Conservation (phyloP, 1,284 basidiomycete species). For the Microbotryum violaceum region DNA sequence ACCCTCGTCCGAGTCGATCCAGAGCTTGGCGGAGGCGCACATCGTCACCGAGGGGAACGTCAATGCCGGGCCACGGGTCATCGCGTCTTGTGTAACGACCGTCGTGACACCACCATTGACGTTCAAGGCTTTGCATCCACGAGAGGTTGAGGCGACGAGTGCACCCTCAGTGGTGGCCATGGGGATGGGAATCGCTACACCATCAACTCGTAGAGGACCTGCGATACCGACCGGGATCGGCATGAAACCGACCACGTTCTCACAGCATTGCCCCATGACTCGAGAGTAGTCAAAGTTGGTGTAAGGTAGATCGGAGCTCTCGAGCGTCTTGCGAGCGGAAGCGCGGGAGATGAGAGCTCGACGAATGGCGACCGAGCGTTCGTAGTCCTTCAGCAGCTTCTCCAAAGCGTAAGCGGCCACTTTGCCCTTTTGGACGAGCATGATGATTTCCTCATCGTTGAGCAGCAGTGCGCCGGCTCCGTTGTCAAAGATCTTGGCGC, state of each 20-base stretch:
- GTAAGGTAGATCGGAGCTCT: conserved; percentile 75
- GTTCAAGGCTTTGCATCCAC: conserved; percentile 96
- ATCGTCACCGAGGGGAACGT: conserved; percentile 78
- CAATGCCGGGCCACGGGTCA: conserved; percentile 97
- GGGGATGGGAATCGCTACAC: conserved; percentile 76
- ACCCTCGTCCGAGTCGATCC: conserved; percentile 82
- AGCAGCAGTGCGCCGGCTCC: conserved; percentile 55
- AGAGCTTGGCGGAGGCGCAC: conserved; percentile 77
- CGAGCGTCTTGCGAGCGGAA: conserved; percentile 75
- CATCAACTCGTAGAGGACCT: conserved; percentile 89
- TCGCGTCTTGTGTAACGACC: conserved; percentile 84
- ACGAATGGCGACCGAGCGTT: conserved; percentile 79
- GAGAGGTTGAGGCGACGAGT: conserved; percentile 91
- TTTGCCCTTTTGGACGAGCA: conserved; percentile 85
- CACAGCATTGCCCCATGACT: conserved; percentile 95
- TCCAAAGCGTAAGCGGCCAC: conserved; percentile 89
- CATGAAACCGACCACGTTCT: conserved; percentile 97
- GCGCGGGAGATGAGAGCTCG: conserved; percentile 86
- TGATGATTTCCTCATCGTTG: conserved; percentile 85
- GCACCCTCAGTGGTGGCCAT: conserved; percentile 99
- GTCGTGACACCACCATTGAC: conserved; percentile 91
- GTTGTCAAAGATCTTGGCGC: conserved; percentile 76
- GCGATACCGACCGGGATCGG: conserved; percentile 94
- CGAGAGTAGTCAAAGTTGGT: conserved; percentile 84
- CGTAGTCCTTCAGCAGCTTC: conserved; percentile 79